Evolutionary conservation across 164 flowering plant genomes (phyloP).

Genomic region (Sedum album): DNA sequence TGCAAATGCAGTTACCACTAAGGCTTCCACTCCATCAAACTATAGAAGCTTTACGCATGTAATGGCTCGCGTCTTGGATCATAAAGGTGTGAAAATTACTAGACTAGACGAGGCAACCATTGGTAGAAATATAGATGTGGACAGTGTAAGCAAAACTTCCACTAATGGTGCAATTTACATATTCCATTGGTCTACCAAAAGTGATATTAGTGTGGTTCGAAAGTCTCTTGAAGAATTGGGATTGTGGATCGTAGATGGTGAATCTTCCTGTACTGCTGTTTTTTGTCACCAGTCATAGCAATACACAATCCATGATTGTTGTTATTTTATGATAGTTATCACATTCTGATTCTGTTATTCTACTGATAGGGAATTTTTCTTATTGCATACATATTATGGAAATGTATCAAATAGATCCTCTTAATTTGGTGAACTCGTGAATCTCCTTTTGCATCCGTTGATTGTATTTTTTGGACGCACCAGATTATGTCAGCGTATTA

Average conservation of each 20-base stretch:
- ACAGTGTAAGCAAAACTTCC: constrained; percentile 19
- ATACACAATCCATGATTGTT: not conserved
- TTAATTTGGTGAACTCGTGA: too few species aligned
- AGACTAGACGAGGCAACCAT: constrained; percentile 33
- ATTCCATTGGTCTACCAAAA: constrained; percentile 49
- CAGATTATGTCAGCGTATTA: too few species aligned
- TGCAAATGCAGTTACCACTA: constrained; percentile 13
- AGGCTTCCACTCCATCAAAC: constrained; percentile 16
- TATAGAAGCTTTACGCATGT: constrained; percentile 21
- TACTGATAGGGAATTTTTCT: too few species aligned
- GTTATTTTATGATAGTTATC: not conserved
- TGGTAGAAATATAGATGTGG: constrained; percentile 20
- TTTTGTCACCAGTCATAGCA: constrained; percentile 58
- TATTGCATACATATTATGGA: too few species aligned
- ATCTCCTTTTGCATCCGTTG: too few species aligned
- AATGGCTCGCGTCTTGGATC: constrained; percentile 27
- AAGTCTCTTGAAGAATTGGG: constrained; percentile 35
- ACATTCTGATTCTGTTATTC: too few species aligned
- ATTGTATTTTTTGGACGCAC: too few species aligned
- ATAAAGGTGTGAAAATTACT: constrained; percentile 27
- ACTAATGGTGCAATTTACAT: constrained; percentile 24
- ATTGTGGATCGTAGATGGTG: constrained; percentile 58
- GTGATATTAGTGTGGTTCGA: constrained; percentile 21
- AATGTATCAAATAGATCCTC: too few species aligned
- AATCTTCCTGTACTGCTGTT: constrained; percentile 61